Evolutionary conservation across 768 basidiomycete species (phyloP).

Genomic region (Nidularia sp.): DNA sequence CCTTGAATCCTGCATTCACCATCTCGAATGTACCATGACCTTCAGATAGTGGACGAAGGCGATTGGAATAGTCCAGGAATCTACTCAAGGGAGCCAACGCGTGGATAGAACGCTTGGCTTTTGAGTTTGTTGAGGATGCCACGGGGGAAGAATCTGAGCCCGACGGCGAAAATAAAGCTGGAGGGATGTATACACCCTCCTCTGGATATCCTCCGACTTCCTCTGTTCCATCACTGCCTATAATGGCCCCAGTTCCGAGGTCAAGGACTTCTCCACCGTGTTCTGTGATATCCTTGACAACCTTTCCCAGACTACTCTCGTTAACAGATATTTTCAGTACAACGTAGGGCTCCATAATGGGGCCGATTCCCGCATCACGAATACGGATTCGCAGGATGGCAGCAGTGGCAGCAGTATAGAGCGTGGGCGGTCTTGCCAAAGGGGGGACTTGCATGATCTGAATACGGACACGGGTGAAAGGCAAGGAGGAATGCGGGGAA

Average conservation of each 20-base stretch:
- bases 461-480: constrained; percentile 61
- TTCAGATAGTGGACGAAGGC: constrained; percentile 76
- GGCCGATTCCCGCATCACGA: constrained; percentile 60
- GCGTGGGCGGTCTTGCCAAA: constrained; percentile 40
- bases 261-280: constrained; percentile 77
- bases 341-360: constrained; percentile 78
- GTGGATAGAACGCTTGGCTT: constrained; percentile 58
- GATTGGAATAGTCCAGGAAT: constrained; percentile 77
- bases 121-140: constrained; percentile 12
- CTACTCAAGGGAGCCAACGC: constrained; percentile 76
- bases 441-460: constrained; percentile 42
- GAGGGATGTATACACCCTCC: constrained; percentile 75
- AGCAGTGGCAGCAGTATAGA: constrained; percentile 64
- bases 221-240: constrained; percentile 27
- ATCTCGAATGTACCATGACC: constrained; percentile 83
- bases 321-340: constrained; percentile 62
- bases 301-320: constrained; percentile 68
- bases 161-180: constrained; percentile 73
- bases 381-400: constrained; percentile 60
- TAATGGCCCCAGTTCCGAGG: constrained; percentile 43
- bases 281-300: constrained; percentile 82
- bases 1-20: constrained; percentile 70
- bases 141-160: constrained; percentile 22
- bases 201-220: constrained; percentile 42
- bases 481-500: constrained; percentile 74